Percentiles rank a stretch among this genome's conserved stretches.
phyloP scores from a whole-genome alignment of 163 green algal genomes.

The Scenedesmus sp. region DNA sequence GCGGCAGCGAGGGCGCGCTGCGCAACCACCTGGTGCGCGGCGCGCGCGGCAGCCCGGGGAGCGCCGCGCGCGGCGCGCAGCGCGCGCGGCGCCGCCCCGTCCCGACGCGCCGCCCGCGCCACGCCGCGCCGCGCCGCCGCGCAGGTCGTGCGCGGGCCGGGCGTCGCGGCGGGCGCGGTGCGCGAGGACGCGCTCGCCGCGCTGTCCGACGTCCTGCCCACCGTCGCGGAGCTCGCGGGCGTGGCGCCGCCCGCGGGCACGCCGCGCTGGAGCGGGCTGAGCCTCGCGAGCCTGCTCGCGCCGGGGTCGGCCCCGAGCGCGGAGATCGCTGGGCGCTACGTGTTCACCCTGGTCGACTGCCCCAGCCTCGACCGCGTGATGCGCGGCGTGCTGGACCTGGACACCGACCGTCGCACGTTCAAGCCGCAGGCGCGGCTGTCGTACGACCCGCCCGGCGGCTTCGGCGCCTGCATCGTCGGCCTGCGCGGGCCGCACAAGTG shows the following conservation, averaged over 20 bases:
- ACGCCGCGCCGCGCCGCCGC: no score
- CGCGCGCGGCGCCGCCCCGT: no score
- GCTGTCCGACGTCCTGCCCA: neutral
- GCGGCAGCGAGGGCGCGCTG: neutral
- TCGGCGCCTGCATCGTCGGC: neutral
- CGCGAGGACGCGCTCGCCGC: neutral
- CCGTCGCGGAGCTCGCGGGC: neutral
- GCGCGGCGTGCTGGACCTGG: neutral
- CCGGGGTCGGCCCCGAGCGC: no score
- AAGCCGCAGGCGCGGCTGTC: neutral
- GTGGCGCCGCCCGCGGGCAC: neutral
- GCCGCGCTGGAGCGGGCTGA: neutral
- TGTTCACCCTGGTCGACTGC: neutral
- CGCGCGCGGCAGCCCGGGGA: no score
- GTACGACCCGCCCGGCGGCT: neutral
- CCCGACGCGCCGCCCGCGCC: no score
- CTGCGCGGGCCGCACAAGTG: neutral
- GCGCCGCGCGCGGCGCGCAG: no score
- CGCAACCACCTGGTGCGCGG: constrained; percentile 11
- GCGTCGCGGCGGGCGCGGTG: no score
- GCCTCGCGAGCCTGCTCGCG: neutral
- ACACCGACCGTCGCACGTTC: neutral
- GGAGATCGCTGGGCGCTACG: no score
- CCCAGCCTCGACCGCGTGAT: neutral
- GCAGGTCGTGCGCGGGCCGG: no score